These are phyloP conservation scores for Apiotrichum akiyoshidainum DNA, from an alignment of 1,284 basidiomycete genomes.

Conservation along the genomic window DNA sequence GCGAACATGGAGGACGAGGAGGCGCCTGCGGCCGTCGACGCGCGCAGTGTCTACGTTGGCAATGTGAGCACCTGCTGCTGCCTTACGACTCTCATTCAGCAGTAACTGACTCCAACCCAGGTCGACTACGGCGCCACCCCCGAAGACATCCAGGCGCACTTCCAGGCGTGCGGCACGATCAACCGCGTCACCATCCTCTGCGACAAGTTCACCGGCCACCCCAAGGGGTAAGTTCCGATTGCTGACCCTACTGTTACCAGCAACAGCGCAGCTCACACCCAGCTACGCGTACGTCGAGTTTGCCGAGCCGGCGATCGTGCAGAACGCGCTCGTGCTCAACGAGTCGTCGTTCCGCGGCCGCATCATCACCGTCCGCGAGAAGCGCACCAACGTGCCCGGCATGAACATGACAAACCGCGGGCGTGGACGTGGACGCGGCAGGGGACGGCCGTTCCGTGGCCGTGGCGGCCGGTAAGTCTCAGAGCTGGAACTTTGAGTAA, in stretches of 20 bases:
- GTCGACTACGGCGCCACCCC: constrained; percentile 98
- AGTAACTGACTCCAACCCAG: constrained; percentile 53
- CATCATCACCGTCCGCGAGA: constrained; percentile 86
- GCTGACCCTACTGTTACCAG: too few relatives aligned
- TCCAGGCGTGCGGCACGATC: constrained; percentile 95
- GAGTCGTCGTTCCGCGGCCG: constrained; percentile 92
- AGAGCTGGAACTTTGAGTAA: background rate
- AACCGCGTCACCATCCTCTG: constrained; percentile 99
- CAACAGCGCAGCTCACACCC: background rate
- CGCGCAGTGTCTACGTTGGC: constrained; percentile 89
- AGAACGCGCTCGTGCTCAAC: constrained; percentile 90
- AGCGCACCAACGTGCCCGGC: constrained; percentile 88
- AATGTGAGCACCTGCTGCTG: constrained; percentile 66
- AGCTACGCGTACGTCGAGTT: constrained; percentile 99
- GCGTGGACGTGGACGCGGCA: constrained; percentile 60
- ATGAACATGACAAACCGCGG: constrained; percentile 65
- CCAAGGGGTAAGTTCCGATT: constrained; percentile 74
- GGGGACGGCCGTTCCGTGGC: constrained; percentile 64
- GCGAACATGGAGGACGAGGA: constrained; percentile 62
- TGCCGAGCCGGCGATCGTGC: constrained; percentile 86
- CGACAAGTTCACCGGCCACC: constrained; percentile 99
- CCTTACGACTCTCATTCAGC: too few relatives aligned
- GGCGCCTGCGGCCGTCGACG: constrained; percentile 66
- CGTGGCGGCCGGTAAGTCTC: constrained; percentile 46
- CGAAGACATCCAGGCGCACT: constrained; percentile 97